These are phyloP conservation scores for Tubosaeta brunneosetosa DNA, from an alignment of 768 basidiomycete genomes.

Conservation along the genomic window DNA sequence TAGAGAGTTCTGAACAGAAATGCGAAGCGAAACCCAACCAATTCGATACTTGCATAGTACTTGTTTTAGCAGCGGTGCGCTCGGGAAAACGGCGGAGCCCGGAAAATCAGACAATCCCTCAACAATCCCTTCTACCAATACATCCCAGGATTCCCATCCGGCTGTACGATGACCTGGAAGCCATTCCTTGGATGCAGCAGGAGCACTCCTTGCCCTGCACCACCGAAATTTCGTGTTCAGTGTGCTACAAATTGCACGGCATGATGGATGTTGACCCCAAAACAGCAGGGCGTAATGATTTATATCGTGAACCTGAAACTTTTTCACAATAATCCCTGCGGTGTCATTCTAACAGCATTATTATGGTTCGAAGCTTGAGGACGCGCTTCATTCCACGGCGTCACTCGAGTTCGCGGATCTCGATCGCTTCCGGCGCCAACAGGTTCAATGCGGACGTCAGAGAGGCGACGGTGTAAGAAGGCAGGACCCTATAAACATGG, in stretches of 20 bases:
- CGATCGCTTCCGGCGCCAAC: slow-evolving; percentile 97
- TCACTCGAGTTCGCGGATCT: slow-evolving; percentile 94
- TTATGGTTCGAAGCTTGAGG: slow-evolving; percentile 68
- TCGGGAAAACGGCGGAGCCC: slow-evolving; percentile 25
- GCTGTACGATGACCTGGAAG: too few species aligned
- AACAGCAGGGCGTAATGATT: slow-evolving; percentile 88
- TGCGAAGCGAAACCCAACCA: slow-evolving; percentile 16
- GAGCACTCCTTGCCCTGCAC: too few species aligned
- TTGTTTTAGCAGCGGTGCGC: slow-evolving; percentile 12
- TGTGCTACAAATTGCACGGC: slow-evolving; percentile 91
- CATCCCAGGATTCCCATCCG: too few species aligned
- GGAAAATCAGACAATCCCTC: slow-evolving; percentile 6
- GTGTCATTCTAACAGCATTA: slow-evolving; percentile 11
- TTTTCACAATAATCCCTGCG: too few species aligned
- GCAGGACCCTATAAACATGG: slow-evolving; percentile 36
- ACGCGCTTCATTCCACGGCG: slow-evolving; percentile 85
- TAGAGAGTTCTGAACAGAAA: slow-evolving; percentile 19
- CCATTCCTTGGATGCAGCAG: too few species aligned
- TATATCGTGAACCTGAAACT: too few species aligned
- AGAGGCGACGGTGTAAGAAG: slow-evolving; percentile 97
- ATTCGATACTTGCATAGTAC: neutral
- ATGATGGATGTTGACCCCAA: slow-evolving; percentile 99
- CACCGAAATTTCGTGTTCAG: too few species aligned
- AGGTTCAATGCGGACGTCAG: slow-evolving; percentile 94
- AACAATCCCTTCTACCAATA: too few species aligned